These are phyloP conservation scores for Microcyclospora tardicrescens DNA, from an alignment of 2,329 filamentous ascomycete species.

Conservation along the genomic window DNA sequence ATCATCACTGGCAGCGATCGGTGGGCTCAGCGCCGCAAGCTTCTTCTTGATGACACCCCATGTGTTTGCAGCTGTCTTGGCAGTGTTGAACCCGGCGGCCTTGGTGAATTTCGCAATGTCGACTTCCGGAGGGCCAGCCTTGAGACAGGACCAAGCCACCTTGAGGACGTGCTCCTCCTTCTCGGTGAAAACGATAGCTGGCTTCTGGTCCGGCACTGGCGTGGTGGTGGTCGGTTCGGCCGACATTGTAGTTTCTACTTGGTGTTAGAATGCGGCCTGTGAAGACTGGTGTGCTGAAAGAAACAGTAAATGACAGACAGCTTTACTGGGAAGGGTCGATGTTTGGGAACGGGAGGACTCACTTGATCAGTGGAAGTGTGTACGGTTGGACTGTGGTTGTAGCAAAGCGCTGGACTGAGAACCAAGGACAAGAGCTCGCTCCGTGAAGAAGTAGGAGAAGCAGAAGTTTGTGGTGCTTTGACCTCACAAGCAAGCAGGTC, in stretches of 20 bases:
- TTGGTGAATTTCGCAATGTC: constrained; percentile 19
- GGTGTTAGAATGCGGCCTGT: too few species aligned
- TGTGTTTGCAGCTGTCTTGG: constrained; percentile 22
- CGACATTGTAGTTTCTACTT: constrained; percentile 1
- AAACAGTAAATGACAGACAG: too few species aligned
- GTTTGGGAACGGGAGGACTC: too few species aligned
- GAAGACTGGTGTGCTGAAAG: too few species aligned
- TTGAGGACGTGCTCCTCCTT: constrained; percentile 18
- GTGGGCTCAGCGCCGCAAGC: constrained; percentile 9
- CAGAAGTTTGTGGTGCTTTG: too few species aligned
- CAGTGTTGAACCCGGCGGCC: constrained; percentile 18
- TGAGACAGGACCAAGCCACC: constrained; percentile 20
- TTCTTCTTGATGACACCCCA: constrained; percentile 25
- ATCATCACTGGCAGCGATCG: constrained; percentile 6
- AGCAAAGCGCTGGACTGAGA: too few species aligned
- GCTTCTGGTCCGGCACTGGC: constrained; percentile 2
- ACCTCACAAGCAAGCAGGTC: too few species aligned
- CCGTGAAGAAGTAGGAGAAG: too few species aligned
- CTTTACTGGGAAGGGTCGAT: too few species aligned
- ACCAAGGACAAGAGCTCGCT: too few species aligned
- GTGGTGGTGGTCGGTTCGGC: constrained; percentile 1
- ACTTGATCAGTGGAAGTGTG: too few species aligned
- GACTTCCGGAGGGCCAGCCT: constrained; percentile 21
- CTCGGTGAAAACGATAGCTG: constrained; percentile 12
- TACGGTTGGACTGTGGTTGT: too few species aligned